A percentile compares a stretch with the other conserved stretches of the same genome.
Evolutionary conservation across 75 land plant genomes (phyloP).

Genomic region (Pinus taeda): DNA sequence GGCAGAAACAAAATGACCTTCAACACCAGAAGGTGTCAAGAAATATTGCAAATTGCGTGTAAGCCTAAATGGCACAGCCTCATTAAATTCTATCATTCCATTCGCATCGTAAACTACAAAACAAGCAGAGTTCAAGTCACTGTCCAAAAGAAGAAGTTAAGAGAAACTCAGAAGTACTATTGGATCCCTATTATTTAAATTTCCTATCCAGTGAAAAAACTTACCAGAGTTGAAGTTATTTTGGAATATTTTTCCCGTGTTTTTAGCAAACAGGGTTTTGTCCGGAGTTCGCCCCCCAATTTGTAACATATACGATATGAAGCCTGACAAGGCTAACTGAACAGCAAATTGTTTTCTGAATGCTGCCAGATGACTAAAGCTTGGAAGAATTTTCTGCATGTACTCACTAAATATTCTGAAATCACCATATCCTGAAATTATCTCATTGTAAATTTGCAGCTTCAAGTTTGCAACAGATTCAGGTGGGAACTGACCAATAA

Average conservation of each 20-base stretch:
- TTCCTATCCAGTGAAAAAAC: conserved; percentile 4
- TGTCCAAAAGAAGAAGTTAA: not conserved
- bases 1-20: conserved; percentile 97
- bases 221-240: conserved; percentile 94
- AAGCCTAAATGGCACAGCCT: conserved; percentile 95
- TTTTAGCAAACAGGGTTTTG: conserved; percentile 93
- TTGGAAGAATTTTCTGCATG: conserved; percentile 96
- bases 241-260: conserved; percentile 97
- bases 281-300: conserved; percentile 97
- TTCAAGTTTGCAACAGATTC: conserved; percentile 89
- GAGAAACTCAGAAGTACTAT: not conserved
- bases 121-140: not conserved
- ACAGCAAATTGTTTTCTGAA: conserved; percentile 99
- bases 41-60: conserved; percentile 92
- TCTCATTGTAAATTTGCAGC: conserved; percentile 82
- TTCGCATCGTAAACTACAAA: conserved; percentile 84
- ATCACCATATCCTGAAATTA: conserved; percentile 63
- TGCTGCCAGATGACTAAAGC: conserved; percentile 90
- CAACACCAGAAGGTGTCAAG: conserved; percentile 95
- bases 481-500: conserved; percentile 70
- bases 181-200: not conserved
- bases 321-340: conserved; percentile 94
- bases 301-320: conserved; percentile 97
- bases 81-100: conserved; percentile 95
- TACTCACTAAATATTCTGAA: conserved; percentile 90